phyloP scores from a whole-genome alignment of 257 asterid species.

The Forsythia suspensa region DNA sequence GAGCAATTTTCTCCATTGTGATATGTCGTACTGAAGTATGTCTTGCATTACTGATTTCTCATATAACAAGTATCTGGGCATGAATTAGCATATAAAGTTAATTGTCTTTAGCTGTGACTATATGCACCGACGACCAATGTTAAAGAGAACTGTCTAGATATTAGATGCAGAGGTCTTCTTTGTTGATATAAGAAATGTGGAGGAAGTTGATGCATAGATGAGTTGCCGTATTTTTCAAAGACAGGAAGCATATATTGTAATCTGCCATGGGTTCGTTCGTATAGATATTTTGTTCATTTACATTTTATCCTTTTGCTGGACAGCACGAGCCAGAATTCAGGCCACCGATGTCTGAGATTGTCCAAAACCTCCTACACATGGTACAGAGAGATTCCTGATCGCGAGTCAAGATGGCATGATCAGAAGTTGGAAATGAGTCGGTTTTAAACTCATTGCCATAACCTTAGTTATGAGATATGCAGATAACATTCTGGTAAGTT shows the following conservation, averaged over 20 bases:
- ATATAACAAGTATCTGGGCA: too few relatives aligned
- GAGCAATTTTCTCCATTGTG: neutral
- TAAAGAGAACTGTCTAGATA: too few relatives aligned
- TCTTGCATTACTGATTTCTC: too few relatives aligned
- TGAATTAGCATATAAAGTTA: too few relatives aligned
- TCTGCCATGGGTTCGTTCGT: too few relatives aligned
- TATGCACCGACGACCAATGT: too few relatives aligned
- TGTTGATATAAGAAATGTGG: too few relatives aligned
- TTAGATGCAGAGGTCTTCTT: too few relatives aligned
- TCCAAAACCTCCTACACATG: slow-evolving; percentile 66
- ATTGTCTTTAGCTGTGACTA: neutral
- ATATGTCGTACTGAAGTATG: neutral
- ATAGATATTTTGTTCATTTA: neutral
- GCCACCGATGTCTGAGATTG: slow-evolving; percentile 95
- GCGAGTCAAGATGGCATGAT: neutral
- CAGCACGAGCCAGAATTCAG: slow-evolving; percentile 95
- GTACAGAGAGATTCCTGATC: slow-evolving; percentile 36
- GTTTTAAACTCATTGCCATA: neutral
- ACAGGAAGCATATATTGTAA: too few relatives aligned
- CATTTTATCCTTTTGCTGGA: neutral
- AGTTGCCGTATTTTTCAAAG: neutral
- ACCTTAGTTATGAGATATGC: too few relatives aligned
- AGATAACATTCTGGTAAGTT: too few relatives aligned
- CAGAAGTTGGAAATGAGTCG: neutral
- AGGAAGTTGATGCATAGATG: neutral